Evolutionary conservation across 2,329 filamentous ascomycete genomes (phyloP).

Genomic region (Zymoseptoria ardabiliae): DNA sequence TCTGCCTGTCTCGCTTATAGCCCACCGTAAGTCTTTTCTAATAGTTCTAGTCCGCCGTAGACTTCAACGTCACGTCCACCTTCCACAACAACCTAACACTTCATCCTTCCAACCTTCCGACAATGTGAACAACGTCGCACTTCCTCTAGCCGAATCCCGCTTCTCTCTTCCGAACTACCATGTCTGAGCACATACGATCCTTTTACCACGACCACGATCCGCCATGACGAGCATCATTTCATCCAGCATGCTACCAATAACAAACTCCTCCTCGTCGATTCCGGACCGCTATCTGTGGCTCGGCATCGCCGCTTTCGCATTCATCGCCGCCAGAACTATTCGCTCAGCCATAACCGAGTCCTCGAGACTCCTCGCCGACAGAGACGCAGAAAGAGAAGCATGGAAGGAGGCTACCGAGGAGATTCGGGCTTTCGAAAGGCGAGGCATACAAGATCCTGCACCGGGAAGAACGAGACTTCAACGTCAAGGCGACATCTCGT

Average conservation of each 20-base stretch:
- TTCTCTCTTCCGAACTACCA: neutral
- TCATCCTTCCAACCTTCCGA: neutral
- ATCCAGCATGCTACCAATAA: neutral
- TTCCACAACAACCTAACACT: neutral
- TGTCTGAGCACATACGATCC: neutral
- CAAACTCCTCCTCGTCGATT: neutral
- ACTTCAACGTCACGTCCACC: neutral
- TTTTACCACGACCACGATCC: neutral
- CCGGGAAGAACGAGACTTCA: conserved; percentile 12
- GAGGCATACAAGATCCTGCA: conserved; percentile 44
- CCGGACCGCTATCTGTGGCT: conserved; percentile 42
- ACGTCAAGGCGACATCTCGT: neutral
- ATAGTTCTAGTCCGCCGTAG: neutral
- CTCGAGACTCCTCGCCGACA: conserved; percentile 55
- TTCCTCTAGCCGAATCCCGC: neutral
- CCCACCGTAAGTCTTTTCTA: too few relatives aligned
- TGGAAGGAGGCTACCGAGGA: neutral
- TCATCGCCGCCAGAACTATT: conserved; percentile 52
- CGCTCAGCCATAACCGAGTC: conserved; percentile 52
- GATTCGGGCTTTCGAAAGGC: neutral
- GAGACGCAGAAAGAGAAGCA: conserved; percentile 25
- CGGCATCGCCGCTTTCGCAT: conserved; percentile 48
- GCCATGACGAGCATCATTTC: neutral
- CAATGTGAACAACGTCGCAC: neutral
- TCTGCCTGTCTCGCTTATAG: too few relatives aligned